Evolutionary conservation across 148 eudicot species (phyloP).

Genomic region (Rhododendron molle): DNA sequence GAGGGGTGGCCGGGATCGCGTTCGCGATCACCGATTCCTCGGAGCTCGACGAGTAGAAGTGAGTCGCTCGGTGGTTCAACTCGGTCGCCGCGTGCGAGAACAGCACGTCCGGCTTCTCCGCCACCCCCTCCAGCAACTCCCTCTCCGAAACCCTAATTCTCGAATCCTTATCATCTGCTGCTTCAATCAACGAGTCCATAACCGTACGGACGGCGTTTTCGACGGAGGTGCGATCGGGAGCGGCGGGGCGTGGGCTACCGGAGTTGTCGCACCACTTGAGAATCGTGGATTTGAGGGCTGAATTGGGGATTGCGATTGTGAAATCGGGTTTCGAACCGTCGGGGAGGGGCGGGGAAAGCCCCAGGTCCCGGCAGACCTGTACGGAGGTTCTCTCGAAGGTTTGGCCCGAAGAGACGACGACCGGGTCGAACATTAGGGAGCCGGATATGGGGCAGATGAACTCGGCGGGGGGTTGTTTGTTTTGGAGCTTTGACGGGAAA

Average conservation of each 20-base stretch:
- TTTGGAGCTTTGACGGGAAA: neutral
- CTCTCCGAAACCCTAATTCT: slow-evolving; percentile 43
- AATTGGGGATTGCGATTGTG: slow-evolving; percentile 45
- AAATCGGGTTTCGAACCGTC: slow-evolving; percentile 57
- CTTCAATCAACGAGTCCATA: neutral
- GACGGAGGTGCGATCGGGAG: slow-evolving; percentile 32
- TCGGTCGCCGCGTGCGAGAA: slow-evolving; percentile 62
- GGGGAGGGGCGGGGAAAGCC: slow-evolving; percentile 37
- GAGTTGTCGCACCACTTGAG: slow-evolving; percentile 51
- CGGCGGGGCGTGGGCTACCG: slow-evolving; percentile 26
- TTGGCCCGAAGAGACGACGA: slow-evolving; percentile 67
- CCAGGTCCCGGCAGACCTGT: slow-evolving; percentile 42
- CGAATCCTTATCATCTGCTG: neutral
- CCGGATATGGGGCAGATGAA: slow-evolving; percentile 68
- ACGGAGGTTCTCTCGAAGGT: slow-evolving; percentile 68
- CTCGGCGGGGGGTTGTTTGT: slow-evolving; percentile 47
- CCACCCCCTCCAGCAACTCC: slow-evolving; percentile 48
- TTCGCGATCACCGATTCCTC: slow-evolving; percentile 76
- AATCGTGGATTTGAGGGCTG: slow-evolving; percentile 62
- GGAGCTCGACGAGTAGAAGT: slow-evolving; percentile 57
- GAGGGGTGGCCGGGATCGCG: slow-evolving; percentile 32
- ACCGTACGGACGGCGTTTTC: slow-evolving; percentile 25
- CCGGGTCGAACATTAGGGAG: slow-evolving; percentile 63
- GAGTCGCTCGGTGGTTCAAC: slow-evolving; percentile 42
- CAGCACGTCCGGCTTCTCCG: slow-evolving; percentile 37